Evolutionary conservation across 192 early-diverging fungal species (phyloP).

Genomic region (Obelidium mucronatum): DNA sequence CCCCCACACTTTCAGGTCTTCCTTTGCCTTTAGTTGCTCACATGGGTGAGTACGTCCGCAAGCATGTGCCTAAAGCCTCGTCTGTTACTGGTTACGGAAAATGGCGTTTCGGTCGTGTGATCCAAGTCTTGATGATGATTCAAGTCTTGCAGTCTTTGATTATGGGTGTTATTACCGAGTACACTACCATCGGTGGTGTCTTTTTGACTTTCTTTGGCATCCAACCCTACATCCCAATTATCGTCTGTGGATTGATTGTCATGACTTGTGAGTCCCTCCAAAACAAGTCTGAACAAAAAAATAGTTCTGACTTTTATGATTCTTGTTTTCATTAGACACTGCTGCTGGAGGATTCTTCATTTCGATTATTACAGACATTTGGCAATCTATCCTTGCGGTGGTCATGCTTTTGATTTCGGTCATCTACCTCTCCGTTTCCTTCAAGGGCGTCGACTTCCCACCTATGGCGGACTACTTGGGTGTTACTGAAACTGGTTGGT

Average conservation of each 20-base stretch:
- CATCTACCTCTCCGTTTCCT: constrained; percentile 50
- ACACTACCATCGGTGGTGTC: constrained; percentile 51
- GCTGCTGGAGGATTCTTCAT: constrained; percentile 53
- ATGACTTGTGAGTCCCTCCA: too few species aligned
- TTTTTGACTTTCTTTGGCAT: constrained; percentile 40
- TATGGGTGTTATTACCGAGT: constrained; percentile 46
- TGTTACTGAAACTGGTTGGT: constrained; percentile 48
- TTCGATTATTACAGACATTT: constrained; percentile 50
- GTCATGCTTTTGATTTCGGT: constrained; percentile 36
- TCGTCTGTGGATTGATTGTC: constrained; percentile 49
- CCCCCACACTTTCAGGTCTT: too few species aligned
- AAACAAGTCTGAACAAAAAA: too few species aligned
- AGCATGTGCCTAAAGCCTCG: constrained; percentile 34
- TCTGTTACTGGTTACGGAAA: constrained; percentile 47
- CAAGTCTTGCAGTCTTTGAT: constrained; percentile 1
- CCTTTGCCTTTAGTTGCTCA: constrained; percentile 48
- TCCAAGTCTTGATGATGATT: constrained; percentile 38
- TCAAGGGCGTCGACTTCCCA: constrained; percentile 20
- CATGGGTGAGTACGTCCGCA: constrained; percentile 44
- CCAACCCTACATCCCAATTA: constrained; percentile 37
- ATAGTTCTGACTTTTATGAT: too few species aligned
- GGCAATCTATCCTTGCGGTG: constrained; percentile 42
- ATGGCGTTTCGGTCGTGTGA: constrained; percentile 41
- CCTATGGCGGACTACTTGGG: constrained; percentile 40
- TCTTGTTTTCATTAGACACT: too few species aligned